Evolutionary conservation across 257 asterid species (phyloP).

Genomic region (Striga asiatica): DNA sequence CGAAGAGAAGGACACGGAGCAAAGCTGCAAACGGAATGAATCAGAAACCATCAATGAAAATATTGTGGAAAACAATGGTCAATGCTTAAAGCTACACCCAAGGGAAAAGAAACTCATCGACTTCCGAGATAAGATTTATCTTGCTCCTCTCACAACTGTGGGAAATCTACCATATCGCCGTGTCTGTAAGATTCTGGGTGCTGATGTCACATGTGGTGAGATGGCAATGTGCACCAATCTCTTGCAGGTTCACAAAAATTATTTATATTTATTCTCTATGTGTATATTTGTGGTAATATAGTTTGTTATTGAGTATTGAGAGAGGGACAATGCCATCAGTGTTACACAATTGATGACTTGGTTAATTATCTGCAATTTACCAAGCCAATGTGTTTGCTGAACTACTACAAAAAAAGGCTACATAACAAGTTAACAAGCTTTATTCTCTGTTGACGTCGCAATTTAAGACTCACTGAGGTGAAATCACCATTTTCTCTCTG

Average conservation of each 20-base stretch:
- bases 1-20: conserved; percentile 19
- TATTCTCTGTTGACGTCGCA: not conserved
- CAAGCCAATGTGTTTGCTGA: conserved; percentile 3
- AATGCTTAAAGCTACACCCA: conserved; percentile 68
- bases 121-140: conserved; percentile 79
- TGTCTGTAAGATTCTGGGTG: conserved; percentile 90
- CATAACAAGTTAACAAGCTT: not conserved
- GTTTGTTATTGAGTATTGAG: not conserved
- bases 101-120: conserved; percentile 84
- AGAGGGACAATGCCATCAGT: not conserved
- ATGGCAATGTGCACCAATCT: conserved; percentile 99
- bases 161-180: conserved; percentile 90
- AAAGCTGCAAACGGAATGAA: conserved; percentile 20
- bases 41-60: conserved; percentile 15
- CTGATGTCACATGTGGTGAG: conserved; percentile 97
- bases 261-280: conserved; percentile 5
- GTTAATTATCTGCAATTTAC: not conserved
- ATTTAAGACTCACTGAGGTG: not conserved
- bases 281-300: no score
- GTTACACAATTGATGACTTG: conserved; percentile 6
- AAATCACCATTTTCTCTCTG: not conserved
- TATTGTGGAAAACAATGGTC: conserved; percentile 41
- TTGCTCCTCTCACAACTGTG: conserved; percentile 92
- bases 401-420: not conserved
- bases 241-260: conserved; percentile 53